phyloP scores from a whole-genome alignment of 2,329 filamentous ascomycete genomes.

The Pseudopyrenochaeta lycopersici region DNA sequence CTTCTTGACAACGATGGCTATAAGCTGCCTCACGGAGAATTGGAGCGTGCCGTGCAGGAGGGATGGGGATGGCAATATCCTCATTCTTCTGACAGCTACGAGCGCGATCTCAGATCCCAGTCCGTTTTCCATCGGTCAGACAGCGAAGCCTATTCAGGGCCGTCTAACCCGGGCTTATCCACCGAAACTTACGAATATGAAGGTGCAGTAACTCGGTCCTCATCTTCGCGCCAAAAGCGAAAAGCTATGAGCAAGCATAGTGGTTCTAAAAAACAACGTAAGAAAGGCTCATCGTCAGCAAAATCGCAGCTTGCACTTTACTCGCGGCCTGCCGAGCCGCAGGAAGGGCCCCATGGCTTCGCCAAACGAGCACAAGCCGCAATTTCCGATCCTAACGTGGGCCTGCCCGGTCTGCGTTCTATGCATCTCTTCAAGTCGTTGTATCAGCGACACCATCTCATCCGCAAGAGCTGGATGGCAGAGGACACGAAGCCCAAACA shows the following conservation, averaged over 20 bases:
- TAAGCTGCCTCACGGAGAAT: constrained; percentile 78
- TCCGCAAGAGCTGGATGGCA: constrained; percentile 91
- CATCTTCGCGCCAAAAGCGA: constrained; percentile 49
- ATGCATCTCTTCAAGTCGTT: constrained; percentile 96
- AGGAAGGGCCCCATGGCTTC: constrained; percentile 85
- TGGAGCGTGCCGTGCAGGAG: constrained; percentile 84
- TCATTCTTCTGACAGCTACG: constrained; percentile 75
- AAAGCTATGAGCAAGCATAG: constrained; percentile 48
- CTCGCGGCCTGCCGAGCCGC: constrained; percentile 60
- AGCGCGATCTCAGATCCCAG: constrained; percentile 78
- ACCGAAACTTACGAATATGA: constrained; percentile 31
- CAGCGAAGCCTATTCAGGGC: constrained; percentile 41
- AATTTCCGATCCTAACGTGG: constrained; percentile 82
- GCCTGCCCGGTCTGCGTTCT: constrained; percentile 78
- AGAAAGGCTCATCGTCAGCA: constrained; percentile 60
- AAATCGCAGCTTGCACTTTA: constrained; percentile 55
- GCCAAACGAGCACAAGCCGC: constrained; percentile 85
- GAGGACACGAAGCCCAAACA: constrained; percentile 84
- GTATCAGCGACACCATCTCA: constrained; percentile 91
- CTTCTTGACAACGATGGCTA: constrained; percentile 88
- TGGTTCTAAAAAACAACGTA: constrained; percentile 64
- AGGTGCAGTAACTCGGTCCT: constrained; percentile 39
- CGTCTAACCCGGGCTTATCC: constrained; percentile 31
- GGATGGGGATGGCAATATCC: constrained; percentile 99
- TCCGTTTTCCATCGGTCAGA: constrained; percentile 48